These are phyloP conservation scores for Diaporthe sp. DNA, from an alignment of 2,329 filamentous ascomycete species.

Conservation along the genomic window DNA sequence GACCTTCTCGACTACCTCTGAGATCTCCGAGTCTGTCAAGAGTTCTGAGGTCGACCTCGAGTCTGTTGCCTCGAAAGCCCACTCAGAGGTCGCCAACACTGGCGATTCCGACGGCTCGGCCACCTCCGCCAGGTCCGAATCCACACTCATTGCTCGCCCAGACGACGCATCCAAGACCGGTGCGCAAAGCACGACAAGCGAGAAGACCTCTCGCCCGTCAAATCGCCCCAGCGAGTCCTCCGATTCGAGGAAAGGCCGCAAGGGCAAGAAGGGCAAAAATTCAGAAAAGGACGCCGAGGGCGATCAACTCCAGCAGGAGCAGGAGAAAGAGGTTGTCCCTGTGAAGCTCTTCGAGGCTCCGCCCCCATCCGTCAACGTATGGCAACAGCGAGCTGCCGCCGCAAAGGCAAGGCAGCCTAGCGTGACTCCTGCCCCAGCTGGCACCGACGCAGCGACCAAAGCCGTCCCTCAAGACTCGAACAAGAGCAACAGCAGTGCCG, in stretches of 20 bases:
- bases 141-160: slow-evolving; percentile 37
- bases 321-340: slow-evolving; percentile 70
- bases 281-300: slow-evolving; percentile 67
- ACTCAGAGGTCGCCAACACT: slow-evolving; percentile 46
- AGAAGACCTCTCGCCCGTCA: slow-evolving; percentile 67
- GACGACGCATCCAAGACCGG: slow-evolving; percentile 40
- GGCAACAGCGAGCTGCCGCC: slow-evolving; percentile 81
- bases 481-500: slow-evolving; percentile 33
- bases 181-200: slow-evolving; percentile 40
- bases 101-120: slow-evolving; percentile 47
- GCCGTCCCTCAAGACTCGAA: slow-evolving; percentile 41
- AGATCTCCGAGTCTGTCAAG: slow-evolving; percentile 47
- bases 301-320: slow-evolving; percentile 64
- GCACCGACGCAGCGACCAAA: slow-evolving; percentile 34
- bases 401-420: slow-evolving; percentile 61
- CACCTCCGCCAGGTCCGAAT: slow-evolving; percentile 51
- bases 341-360: slow-evolving; percentile 83
- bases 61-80: slow-evolving; percentile 44
- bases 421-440: slow-evolving; percentile 37
- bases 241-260: slow-evolving; percentile 72
- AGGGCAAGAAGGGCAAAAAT: slow-evolving; percentile 72
- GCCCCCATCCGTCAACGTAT: slow-evolving; percentile 86
- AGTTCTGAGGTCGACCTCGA: slow-evolving; percentile 43
- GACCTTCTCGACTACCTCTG: slow-evolving; percentile 52
- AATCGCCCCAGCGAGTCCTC: slow-evolving; percentile 77